Base-by-base conservation (phyloP, 495 filamentous ascomycete genomes). In the Mycothermus thermophilus region DNA sequence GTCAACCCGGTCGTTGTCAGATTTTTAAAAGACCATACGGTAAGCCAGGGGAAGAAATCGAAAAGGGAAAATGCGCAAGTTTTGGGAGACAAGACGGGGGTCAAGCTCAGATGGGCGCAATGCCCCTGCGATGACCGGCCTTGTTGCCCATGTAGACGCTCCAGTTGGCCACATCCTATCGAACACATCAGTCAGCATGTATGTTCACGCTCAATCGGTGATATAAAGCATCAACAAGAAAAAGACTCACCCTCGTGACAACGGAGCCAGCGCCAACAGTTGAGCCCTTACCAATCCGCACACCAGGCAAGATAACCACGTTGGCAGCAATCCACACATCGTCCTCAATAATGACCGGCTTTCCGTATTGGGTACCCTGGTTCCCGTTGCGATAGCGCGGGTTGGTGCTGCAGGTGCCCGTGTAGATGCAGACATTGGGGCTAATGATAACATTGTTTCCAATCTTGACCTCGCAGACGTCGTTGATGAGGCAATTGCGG, bases 391-490 rank as follows among this genome's bases (percentile, higher is more conserved):
- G 66, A 44, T 73, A 69, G 50, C 79, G 72, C 38, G 81, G 78
- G 59, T 90, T 83, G 7, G 79, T 75, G 39, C 74, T 74, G 41
- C 82, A 71, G 23, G 74, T 85, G 17, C 77, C 75, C 31, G 75
- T 80, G 42, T 88, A 79, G 34, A 96, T 78, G 33, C 76, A 87
- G 30, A 94, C 90, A 42, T 88, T 84, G 3, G 85, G 81, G 15
- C 84, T 83, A 44, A 97, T 69, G 39, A 76, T 79, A 50, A 79
- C 82, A 14, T 82, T 75, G 38, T 78, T 74, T 2, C 90, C 87
- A 44, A 97, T 84, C 12, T 62, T 74, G 16, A 77, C 62, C 47
- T 74, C 59, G 52, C 63, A 65, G 22, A 84, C 77, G 47, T 97
- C 90, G 32, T 87, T 71, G 47, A 97, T 81, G 8, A 78, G 73